These are phyloP conservation scores for Psidium guajava DNA, from an alignment of 345 rosid species.

Conservation along the genomic window DNA sequence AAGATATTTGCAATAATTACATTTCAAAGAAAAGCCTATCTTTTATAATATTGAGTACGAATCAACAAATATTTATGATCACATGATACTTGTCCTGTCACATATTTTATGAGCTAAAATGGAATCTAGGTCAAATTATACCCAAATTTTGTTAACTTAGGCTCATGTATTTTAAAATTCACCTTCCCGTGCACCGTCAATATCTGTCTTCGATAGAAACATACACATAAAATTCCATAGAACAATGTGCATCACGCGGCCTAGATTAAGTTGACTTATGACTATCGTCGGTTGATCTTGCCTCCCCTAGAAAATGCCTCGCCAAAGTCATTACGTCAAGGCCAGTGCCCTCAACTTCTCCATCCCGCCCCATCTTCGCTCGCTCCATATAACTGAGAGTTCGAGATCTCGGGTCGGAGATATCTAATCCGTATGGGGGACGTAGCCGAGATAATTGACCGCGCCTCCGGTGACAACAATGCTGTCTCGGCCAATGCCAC, in stretches of 20 bases:
- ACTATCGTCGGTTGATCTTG: too few relatives aligned
- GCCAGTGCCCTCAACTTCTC: neutral
- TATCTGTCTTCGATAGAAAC: neutral
- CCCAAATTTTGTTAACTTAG: neutral
- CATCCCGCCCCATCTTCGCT: neutral
- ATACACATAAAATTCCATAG: neutral
- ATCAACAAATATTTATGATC: neutral
- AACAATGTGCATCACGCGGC: too few relatives aligned
- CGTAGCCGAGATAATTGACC: neutral
- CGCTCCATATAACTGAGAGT: neutral
- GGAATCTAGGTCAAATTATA: neutral
- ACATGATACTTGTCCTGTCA: neutral
- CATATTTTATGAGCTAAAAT: neutral
- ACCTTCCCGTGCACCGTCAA: neutral
- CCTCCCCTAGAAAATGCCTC: too few relatives aligned
- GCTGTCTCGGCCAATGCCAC: neutral
- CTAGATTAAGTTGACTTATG: too few relatives aligned
- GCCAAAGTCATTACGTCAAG: neutral
- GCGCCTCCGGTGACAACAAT: neutral
- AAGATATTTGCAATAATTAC: neutral
- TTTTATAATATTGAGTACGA: neutral
- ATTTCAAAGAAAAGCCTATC: neutral
- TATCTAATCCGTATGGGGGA: neutral
- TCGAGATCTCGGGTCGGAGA: neutral
- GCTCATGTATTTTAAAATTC: neutral